Evolutionary conservation across 768 basidiomycete genomes (phyloP).

Genomic region (Serendipita sp.): DNA sequence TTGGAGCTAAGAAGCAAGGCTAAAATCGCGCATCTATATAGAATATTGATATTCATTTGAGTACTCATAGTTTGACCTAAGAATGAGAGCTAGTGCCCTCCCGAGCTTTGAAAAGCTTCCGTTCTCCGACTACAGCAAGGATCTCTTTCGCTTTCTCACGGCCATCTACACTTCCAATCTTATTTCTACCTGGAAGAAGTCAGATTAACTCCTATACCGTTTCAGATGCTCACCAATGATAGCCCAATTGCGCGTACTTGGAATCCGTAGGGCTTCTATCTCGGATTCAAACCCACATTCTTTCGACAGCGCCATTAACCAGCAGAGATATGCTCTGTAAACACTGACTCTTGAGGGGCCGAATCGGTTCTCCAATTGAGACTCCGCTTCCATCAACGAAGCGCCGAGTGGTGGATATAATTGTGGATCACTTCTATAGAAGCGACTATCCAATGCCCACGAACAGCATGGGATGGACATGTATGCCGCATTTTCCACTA

Average conservation of each 20-base stretch:
- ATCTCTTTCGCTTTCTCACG: background rate
- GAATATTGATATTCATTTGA: background rate
- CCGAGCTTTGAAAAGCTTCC: background rate
- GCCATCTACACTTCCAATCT: background rate
- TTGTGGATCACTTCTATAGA: slow-evolving; percentile 31
- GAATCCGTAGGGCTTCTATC: slow-evolving; percentile 73
- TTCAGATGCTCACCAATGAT: slow-evolving; percentile 50
- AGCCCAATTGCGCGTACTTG: slow-evolving; percentile 88
- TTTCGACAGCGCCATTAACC: slow-evolving; percentile 57
- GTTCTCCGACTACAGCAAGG: background rate
- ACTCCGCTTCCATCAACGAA: slow-evolving; percentile 31
- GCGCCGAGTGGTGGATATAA: slow-evolving; percentile 18
- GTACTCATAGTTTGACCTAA: background rate
- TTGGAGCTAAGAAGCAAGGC: background rate
- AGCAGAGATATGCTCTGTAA: slow-evolving; percentile 74
- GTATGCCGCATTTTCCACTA: slow-evolving; percentile 46
- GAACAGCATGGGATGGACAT: slow-evolving; percentile 82
- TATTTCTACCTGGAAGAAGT: background rate
- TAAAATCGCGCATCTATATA: background rate
- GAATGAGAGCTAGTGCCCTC: background rate
- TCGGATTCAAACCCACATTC: slow-evolving; percentile 79
- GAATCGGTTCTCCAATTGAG: slow-evolving; percentile 37
- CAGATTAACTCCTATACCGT: background rate
- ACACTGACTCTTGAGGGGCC: slow-evolving; percentile 31
- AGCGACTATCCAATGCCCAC: slow-evolving; percentile 60